Conservation (phyloP, 176 grass and related monocot genomes). For the Ananas comosus region DNA sequence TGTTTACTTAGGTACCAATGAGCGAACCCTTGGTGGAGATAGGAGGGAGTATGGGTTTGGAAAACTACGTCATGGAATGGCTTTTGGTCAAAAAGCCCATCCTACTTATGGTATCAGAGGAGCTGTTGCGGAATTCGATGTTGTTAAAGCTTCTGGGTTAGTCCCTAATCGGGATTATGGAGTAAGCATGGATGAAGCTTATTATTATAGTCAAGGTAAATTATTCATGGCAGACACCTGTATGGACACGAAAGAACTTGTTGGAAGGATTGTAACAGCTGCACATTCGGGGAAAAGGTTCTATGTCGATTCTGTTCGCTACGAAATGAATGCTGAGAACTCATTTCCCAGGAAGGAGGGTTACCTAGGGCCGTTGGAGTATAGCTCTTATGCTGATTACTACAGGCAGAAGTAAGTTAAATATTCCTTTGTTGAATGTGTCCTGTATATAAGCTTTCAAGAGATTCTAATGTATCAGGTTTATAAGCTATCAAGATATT, state of each 20-base stretch:
- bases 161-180: conserved; percentile 45
- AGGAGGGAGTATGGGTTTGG: conserved; percentile 95
- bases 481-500: too few species aligned
- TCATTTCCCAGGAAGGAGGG: conserved; percentile 98
- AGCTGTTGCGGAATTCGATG: conserved; percentile 87
- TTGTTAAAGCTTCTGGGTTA: conserved; percentile 98
- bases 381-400: conserved; percentile 94
- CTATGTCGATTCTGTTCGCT: conserved; percentile 81
- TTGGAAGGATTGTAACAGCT: conserved; percentile 90
- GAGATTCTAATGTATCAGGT: too few species aligned
- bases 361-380: conserved; percentile 83
- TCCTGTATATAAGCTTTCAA: too few species aligned
- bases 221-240: conserved; percentile 80
- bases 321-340: conserved; percentile 92
- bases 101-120: conserved; percentile 97
- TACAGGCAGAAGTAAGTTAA: conserved; percentile 89
- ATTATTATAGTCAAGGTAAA: conserved; percentile 45
- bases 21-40: conserved; percentile 92
- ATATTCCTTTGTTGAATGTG: neutral
- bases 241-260: conserved; percentile 71
- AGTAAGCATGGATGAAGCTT: conserved; percentile 33
- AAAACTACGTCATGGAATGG: conserved; percentile 69
- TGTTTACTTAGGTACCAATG: conserved; percentile 92
- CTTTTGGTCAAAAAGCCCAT: conserved; percentile 83
- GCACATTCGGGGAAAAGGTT: conserved; percentile 97